These are phyloP conservation scores for Angomonas desouzai DNA, from an alignment of 208 protist genomes.

Conservation along the genomic window DNA sequence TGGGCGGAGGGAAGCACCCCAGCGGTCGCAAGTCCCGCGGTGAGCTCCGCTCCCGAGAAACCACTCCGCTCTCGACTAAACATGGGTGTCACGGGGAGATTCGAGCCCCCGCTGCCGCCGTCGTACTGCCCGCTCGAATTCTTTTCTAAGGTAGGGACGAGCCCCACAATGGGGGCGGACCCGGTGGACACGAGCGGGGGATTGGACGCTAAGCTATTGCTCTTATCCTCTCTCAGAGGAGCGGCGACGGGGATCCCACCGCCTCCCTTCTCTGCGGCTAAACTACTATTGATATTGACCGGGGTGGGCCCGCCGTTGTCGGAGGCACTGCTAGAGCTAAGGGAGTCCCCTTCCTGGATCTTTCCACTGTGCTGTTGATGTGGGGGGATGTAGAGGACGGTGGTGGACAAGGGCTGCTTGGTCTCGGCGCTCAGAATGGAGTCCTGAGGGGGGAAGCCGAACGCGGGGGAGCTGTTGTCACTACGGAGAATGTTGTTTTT, in stretches of 20 bases:
- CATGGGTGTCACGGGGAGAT: constrained; percentile 1
- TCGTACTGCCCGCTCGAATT: constrained; percentile 1
- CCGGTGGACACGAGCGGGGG: too few relatives aligned
- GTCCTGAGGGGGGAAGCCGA: constrained; percentile 1
- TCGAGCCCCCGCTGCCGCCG: neutral
- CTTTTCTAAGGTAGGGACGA: constrained; percentile 10
- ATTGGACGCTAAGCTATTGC: too few relatives aligned
- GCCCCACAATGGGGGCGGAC: too few relatives aligned
- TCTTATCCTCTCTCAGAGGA: constrained; percentile 17
- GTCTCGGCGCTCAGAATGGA: constrained; percentile 4
- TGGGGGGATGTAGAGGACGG: neutral
- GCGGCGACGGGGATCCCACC: constrained; percentile 15
- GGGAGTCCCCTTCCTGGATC: neutral
- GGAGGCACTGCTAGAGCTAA: neutral
- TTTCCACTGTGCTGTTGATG: neutral
- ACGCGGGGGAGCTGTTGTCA: neutral
- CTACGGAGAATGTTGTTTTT: neutral
- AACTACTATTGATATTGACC: constrained; percentile 5
- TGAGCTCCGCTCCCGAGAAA: neutral
- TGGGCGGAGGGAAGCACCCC: neutral
- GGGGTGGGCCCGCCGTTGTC: neutral
- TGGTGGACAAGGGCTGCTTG: constrained; percentile 3
- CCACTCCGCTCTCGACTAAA: neutral
- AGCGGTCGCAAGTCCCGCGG: neutral
- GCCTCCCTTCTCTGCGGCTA: neutral